These are phyloP conservation scores for Cyberlindnera euphorbiae DNA, from an alignment of 805 yeast species.

Conservation along the genomic window DNA sequence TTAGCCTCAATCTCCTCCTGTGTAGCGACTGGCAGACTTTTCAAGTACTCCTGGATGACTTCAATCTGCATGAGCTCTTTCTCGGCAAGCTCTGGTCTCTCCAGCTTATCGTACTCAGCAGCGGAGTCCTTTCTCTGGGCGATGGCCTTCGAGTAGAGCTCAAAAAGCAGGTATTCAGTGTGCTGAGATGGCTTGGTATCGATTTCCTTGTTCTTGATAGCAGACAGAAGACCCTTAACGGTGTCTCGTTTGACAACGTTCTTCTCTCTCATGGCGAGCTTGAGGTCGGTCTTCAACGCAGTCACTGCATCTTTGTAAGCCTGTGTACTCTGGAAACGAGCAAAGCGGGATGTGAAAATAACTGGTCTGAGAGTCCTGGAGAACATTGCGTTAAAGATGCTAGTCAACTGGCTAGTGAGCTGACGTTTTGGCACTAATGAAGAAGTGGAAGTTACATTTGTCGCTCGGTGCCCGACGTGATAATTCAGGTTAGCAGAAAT, in stretches of 20 bases:
- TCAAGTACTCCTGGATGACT: constrained; percentile 37
- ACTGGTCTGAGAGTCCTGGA: constrained; percentile 5
- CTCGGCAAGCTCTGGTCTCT: constrained; percentile 49
- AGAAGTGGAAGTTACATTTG: too few relatives aligned
- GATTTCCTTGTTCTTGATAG: constrained; percentile 41
- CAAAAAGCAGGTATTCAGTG: constrained; percentile 33
- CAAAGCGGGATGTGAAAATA: background rate
- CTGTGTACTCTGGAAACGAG: constrained; percentile 29
- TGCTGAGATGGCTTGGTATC: constrained; percentile 31
- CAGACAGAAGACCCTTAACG: constrained; percentile 37
- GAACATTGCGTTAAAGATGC: constrained; percentile 4
- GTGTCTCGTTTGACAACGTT: constrained; percentile 39
- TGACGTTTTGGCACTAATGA: too few relatives aligned
- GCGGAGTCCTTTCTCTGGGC: constrained; percentile 47
- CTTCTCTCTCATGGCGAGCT: constrained; percentile 43
- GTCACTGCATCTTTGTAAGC: constrained; percentile 33
- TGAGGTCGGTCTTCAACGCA: constrained; percentile 38
- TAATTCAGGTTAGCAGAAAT: too few relatives aligned
- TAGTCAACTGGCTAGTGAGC: too few relatives aligned
- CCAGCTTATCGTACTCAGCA: constrained; percentile 39
- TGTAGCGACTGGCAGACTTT: constrained; percentile 43
- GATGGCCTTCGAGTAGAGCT: constrained; percentile 38
- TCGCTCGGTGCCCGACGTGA: too few relatives aligned
- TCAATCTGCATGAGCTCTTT: constrained; percentile 44
- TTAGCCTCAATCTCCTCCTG: constrained; percentile 37